phyloP scores from a whole-genome alignment of 352 stramenopile species.

The Globisporangium orthogonon region DNA sequence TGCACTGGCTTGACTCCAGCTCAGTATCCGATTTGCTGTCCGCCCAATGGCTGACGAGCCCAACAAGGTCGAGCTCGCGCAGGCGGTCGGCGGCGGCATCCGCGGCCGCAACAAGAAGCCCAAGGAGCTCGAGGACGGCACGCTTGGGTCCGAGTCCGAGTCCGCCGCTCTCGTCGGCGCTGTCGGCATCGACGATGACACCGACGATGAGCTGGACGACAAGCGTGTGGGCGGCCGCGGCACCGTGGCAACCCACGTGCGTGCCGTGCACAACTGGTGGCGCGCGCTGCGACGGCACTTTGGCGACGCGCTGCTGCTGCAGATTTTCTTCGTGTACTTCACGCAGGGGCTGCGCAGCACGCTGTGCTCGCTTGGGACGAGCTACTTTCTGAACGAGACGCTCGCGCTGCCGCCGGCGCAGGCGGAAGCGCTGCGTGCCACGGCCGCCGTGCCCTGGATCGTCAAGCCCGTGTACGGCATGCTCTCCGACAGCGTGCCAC shows the following conservation, averaged over 20 bases:
- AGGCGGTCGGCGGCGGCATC: constrained; percentile 30
- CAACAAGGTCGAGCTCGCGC: constrained; percentile 17
- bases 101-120: constrained; percentile 40
- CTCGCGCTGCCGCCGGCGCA: constrained; percentile 56
- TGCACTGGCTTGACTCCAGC: background rate
- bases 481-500: constrained; percentile 67
- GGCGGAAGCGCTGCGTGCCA: constrained; percentile 57
- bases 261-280: constrained; percentile 50
- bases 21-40: background rate
- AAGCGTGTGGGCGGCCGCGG: background rate
- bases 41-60: constrained; percentile 26
- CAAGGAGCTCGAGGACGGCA: constrained; percentile 16
- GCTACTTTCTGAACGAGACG: constrained; percentile 78
- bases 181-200: constrained; percentile 4
- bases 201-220: constrained; percentile 8
- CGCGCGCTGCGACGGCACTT: constrained; percentile 57
- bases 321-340: constrained; percentile 86
- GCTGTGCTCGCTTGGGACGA: constrained; percentile 68
- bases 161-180: too few relatives aligned
- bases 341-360: constrained; percentile 73
- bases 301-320: constrained; percentile 54
- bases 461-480: constrained; percentile 79
- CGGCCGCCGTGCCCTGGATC: constrained; percentile 72
- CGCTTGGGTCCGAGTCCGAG: constrained; percentile 2
- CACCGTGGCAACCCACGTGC: constrained; percentile 17